phyloP scores from a whole-genome alignment of 2,329 filamentous ascomycete species.

The Hypoxylon sp. region DNA sequence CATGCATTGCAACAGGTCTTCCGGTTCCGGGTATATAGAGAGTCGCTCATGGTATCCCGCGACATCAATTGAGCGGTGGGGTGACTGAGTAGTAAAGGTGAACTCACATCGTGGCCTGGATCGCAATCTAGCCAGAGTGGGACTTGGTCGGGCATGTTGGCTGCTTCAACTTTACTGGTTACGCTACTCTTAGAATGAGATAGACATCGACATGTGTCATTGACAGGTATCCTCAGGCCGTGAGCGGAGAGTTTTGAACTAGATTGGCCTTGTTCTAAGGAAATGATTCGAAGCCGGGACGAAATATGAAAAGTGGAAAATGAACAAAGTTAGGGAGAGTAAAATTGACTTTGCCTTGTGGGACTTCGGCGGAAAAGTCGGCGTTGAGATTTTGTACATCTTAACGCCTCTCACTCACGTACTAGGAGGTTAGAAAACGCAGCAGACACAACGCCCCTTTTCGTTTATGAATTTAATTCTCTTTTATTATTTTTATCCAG shows the following conservation, averaged over 20 bases:
- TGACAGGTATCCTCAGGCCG: too few species aligned
- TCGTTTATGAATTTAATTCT: neutral
- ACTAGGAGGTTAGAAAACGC: neutral
- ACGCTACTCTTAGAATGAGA: neutral
- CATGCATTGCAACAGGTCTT: slow-evolving; percentile 3
- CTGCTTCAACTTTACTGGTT: neutral
- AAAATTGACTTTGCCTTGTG: slow-evolving; percentile 21
- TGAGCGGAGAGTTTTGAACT: neutral
- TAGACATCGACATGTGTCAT: neutral
- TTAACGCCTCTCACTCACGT: neutral
- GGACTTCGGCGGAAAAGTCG: slow-evolving; percentile 29
- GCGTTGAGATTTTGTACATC: slow-evolving; percentile 10
- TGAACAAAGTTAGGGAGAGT: slow-evolving; percentile 23
- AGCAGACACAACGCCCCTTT: neutral
- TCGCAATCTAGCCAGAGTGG: slow-evolving; percentile 73
- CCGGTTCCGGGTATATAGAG: slow-evolving; percentile 39
- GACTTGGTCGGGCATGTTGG: slow-evolving; percentile 52
- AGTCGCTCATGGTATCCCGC: slow-evolving; percentile 1
- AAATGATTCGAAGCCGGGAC: slow-evolving; percentile 8
- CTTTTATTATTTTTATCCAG: neutral
- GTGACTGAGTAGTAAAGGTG: slow-evolving; percentile 10
- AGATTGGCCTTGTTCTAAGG: neutral
- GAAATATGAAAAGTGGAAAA: slow-evolving; percentile 30
- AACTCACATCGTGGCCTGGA: slow-evolving; percentile 74
- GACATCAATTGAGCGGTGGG: slow-evolving; percentile 16